Evolutionary conservation across 257 asterid genomes (phyloP), one percentile per base, ranked within the genome.

Genomic region (Scutellaria barbata): DNA sequence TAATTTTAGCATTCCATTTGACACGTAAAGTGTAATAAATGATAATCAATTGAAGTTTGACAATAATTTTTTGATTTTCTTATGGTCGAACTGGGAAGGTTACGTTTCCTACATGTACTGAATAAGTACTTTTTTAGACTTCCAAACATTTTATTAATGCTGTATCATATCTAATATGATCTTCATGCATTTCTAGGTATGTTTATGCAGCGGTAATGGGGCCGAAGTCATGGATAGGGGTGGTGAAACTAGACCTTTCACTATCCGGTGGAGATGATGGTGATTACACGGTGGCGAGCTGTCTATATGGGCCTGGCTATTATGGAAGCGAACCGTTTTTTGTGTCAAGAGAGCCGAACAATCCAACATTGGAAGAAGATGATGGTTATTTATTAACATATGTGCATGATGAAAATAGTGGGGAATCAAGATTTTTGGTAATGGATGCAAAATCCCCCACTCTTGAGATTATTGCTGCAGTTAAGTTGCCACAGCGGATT

Each of bases 181-280:
- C 35, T 6, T 9, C 6, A 6, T 14, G 16, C 17, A 17, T 1
- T 6, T 14, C 3, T 2, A 51, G 68, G 68, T 66, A 66, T 51
- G 33, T 66, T 3, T 66, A 66, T 10, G 62, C 61, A 2, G 8
- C 47, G 12, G 16, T 66, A 9, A 35, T 66, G 45, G 43, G 50
- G 2, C 30, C 10, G 13, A 37, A 17, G 20, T 1, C 37, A 35
- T 11, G 25, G 3, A 0, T 59, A 0, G 72, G 62, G 18, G 35
- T 68, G 52, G 73, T 68, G 73, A 68, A 68, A 47, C 20, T 68
- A 1, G 63, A 68, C 53, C 3, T 68, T 5, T 52, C 53, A 37
- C 10, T 33, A 8, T 5, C 13, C 6, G 14, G 39, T 48, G 54
- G 4, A n/a, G 18, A 6, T 3, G 48, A 18, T 5, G 5, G 62